A percentile compares a stretch with the other conserved stretches of the same genome.
Evolutionary conservation across 805 yeast genomes (phyloP).

Genomic region (Blastobotrys parvus): DNA sequence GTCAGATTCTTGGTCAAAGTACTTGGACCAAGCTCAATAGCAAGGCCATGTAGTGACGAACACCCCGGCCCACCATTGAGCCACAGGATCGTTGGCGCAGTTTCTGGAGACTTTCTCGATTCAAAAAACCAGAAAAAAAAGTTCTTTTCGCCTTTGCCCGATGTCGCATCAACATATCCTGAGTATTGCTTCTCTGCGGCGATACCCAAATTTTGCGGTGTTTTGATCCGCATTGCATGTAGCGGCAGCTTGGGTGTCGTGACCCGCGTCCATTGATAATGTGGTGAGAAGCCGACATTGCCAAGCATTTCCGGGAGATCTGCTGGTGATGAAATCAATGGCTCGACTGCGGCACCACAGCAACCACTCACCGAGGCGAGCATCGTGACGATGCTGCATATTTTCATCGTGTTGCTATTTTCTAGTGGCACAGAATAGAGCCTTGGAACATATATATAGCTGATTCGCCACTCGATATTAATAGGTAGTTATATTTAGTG

Average conservation of each 20-base stretch:
- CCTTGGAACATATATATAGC: no score
- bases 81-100: conserved; percentile 82
- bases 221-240: conserved; percentile 54
- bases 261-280: no score
- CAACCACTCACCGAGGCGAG: no score
- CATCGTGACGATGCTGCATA: no score
- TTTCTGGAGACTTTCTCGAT: conserved; percentile 76
- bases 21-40: conserved; percentile 83
- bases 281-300: no score
- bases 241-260: conserved; percentile 8
- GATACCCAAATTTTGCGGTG: conserved; percentile 60
- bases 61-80: conserved; percentile 95
- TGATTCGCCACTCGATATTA: no score
- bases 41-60: conserved; percentile 77
- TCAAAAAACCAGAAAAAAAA: conserved; percentile 93
- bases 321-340: no score
- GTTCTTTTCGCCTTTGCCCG: conserved; percentile 67
- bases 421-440: no score
- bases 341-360: no score
- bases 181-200: conserved; percentile 69
- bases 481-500: no score
- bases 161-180: conserved; percentile 72
- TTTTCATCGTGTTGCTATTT: no score
- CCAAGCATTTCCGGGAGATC: no score
- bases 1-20: conserved; percentile 53